Percentiles rank a stretch among this genome's conserved stretches.
Evolutionary conservation across 176 grass and related monocot genomes (phyloP).

Genomic region (Bonia amplexicaulis): DNA sequence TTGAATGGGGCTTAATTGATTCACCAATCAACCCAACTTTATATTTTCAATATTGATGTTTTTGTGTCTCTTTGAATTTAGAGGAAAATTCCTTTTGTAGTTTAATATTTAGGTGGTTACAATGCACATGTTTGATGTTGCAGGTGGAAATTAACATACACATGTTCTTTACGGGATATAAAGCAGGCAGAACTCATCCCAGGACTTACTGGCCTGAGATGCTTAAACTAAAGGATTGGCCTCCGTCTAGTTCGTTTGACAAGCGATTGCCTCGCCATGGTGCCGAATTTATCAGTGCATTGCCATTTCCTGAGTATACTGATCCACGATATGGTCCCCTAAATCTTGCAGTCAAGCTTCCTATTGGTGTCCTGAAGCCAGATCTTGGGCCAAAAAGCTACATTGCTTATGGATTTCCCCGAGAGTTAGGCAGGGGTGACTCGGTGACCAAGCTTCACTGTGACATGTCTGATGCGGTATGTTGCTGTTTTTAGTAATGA

Average conservation of each 20-base stretch:
- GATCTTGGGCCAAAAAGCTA: constrained; percentile 80
- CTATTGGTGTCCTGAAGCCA: constrained; percentile 47
- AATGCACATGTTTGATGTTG: background rate
- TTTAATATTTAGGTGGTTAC: background rate
- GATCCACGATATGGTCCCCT: constrained; percentile 67
- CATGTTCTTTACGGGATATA: constrained; percentile 54
- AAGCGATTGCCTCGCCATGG: constrained; percentile 73
- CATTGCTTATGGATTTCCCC: constrained; percentile 72
- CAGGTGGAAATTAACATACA: constrained; percentile 66
- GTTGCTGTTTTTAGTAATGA: background rate
- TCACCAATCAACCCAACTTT: background rate
- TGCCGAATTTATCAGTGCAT: constrained; percentile 67
- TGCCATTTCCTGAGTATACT: constrained; percentile 87
- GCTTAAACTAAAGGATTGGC: constrained; percentile 83
- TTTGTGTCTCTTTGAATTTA: background rate
- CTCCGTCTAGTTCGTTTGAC: constrained; percentile 65
- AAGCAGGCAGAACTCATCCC: constrained; percentile 31
- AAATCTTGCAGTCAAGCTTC: constrained; percentile 74
- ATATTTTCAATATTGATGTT: background rate
- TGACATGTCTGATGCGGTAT: constrained; percentile 78
- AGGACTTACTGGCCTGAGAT: constrained; percentile 53
- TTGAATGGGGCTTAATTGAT: too few relatives aligned
- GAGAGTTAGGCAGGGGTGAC: constrained; percentile 71
- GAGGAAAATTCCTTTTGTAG: background rate
- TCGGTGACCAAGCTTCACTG: constrained; percentile 97